Percentiles rank a stretch among this genome's conserved stretches.
Conservation (phyloP, 1,284 basidiomycete genomes). For the Hemileia vastatrix region DNA sequence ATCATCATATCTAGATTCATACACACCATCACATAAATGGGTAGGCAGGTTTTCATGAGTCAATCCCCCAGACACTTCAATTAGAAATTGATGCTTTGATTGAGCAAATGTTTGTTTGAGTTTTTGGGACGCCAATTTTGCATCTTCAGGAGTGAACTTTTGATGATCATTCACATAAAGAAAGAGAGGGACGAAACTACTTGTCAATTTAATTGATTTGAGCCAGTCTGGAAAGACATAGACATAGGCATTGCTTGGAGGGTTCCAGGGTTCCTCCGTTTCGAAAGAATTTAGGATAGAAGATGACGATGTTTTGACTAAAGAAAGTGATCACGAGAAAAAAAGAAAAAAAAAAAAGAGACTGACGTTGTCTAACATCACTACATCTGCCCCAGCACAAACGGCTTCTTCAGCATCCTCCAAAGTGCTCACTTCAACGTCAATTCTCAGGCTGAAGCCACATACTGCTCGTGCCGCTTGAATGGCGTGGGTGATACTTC, state of each 20-base stretch:
- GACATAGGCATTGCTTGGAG: no score
- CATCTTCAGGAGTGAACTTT: slow-evolving; percentile 60
- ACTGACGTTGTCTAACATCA: slow-evolving; percentile 82
- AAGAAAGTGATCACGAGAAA: no score
- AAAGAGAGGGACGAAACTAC: no score
- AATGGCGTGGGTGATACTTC: slow-evolving; percentile 85
- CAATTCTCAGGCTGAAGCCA: slow-evolving; percentile 83
- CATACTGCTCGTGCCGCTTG: slow-evolving; percentile 73
- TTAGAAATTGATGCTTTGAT: slow-evolving; percentile 64
- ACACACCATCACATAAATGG: slow-evolving; percentile 62
- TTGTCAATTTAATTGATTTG: no score
- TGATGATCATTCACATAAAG: no score
- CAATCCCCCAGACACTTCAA: slow-evolving; percentile 87
- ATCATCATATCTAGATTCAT: neutral
- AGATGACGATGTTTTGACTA: no score
- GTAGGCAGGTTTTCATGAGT: slow-evolving; percentile 69
- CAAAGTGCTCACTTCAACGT: slow-evolving; percentile 84
- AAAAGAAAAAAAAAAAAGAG: no score
- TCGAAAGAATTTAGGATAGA: no score
- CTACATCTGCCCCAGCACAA: slow-evolving; percentile 85
- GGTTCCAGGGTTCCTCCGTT: no score
- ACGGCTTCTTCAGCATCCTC: slow-evolving; percentile 92
- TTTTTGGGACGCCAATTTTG: slow-evolving; percentile 58
- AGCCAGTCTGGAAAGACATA: no score
- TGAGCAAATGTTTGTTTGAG: slow-evolving; percentile 62